Evolutionary conservation across 306 rosid species (phyloP).

Genomic region (Cucurbita moschata): DNA sequence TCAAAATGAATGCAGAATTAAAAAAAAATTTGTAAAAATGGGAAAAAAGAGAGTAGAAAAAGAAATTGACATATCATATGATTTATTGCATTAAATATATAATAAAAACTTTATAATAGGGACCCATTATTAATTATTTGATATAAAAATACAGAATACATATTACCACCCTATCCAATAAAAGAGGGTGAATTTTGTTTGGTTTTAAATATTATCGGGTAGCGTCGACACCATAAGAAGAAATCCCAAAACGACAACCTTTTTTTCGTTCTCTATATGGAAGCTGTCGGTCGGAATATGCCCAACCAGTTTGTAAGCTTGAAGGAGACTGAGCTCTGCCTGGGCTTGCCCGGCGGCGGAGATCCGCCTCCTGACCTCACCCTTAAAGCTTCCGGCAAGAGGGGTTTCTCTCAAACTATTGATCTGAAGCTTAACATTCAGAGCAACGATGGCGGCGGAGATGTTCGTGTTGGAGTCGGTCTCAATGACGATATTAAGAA

Average conservation of each 20-base stretch:
- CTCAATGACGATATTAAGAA: slow-evolving; percentile 26
- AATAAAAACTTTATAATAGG: neutral
- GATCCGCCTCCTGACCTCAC: slow-evolving; percentile 21
- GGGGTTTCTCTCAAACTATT: slow-evolving; percentile 59
- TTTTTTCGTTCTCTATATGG: neutral
- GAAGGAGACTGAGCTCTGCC: slow-evolving; percentile 63
- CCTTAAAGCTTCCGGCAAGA: slow-evolving; percentile 33
- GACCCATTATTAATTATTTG: slow-evolving; percentile 1
- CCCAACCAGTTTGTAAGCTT: slow-evolving; percentile 13
- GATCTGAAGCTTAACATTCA: slow-evolving; percentile 49
- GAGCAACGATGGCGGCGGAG: slow-evolving; percentile 16
- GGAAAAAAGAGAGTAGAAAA: neutral
- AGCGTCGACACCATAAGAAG: slow-evolving; percentile 3
- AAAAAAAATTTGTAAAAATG: too few relatives aligned
- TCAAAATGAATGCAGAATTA: too few relatives aligned
- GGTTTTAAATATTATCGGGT: slow-evolving; percentile 42
- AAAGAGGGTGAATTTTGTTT: neutral
- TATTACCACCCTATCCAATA: neutral
- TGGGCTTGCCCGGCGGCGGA: slow-evolving; percentile 36
- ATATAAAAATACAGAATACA: neutral
- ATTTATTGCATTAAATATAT: neutral
- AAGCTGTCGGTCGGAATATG: slow-evolving; percentile 20
- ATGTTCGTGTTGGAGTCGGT: neutral
- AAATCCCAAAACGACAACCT: neutral
- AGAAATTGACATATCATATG: neutral